Evolutionary conservation across 2,329 filamentous ascomycete genomes (phyloP).

Genomic region (Blumeria hordei): DNA sequence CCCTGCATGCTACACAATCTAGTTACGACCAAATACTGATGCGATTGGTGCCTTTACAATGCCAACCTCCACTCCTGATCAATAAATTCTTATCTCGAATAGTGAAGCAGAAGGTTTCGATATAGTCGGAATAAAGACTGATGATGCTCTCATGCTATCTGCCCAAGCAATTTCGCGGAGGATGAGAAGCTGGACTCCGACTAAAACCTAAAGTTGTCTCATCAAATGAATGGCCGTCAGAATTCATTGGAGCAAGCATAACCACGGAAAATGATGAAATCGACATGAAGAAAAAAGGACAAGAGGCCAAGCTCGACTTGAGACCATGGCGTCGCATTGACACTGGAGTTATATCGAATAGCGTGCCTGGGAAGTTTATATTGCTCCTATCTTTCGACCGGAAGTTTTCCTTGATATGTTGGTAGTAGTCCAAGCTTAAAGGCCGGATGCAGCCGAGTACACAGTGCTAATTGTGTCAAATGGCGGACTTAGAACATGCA

Average conservation of each 20-base stretch:
- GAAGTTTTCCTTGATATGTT: neutral
- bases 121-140: constrained; percentile 1
- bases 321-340: neutral
- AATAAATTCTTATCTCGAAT: neutral
- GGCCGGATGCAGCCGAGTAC: neutral
- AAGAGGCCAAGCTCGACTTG: neutral
- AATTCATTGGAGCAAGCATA: constrained; percentile 1
- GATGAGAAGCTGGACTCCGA: neutral
- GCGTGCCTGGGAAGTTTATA: neutral
- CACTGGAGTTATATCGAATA: neutral
- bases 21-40: too few species aligned
- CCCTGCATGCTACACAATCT: too few species aligned
- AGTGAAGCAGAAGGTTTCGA: constrained; percentile 1
- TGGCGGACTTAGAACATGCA: neutral
- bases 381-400: neutral
- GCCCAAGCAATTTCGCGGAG: neutral
- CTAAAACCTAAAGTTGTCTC: neutral
- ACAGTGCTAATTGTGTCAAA: neutral
- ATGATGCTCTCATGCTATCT: constrained; percentile 2
- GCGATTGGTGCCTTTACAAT: too few species aligned
- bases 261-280: neutral
- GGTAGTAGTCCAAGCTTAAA: neutral
- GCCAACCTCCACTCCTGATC: constrained; percentile 1
- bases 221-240: neutral
- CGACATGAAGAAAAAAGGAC: neutral